These are phyloP conservation scores for Camellia oleifera DNA, from an alignment of 179 eudicot species.

Conservation along the genomic window DNA sequence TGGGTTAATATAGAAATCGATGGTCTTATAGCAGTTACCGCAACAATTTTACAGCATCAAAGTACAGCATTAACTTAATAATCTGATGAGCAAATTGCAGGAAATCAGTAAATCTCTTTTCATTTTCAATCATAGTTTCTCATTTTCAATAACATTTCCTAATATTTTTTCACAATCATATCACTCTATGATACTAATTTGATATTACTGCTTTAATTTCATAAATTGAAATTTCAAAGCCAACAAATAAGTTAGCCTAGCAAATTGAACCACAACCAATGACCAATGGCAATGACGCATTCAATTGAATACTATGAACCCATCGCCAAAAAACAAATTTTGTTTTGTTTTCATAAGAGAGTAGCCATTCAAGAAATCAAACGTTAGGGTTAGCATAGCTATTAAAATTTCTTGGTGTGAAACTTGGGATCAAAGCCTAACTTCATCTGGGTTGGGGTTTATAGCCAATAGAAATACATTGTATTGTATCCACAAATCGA, in stretches of 20 bases:
- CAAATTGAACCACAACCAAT: constrained; percentile 6
- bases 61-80: neutral
- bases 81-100: neutral
- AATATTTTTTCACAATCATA: neutral
- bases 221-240: neutral
- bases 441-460: neutral
- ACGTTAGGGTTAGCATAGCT: neutral
- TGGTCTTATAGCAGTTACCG: neutral
- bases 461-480: too few species aligned
- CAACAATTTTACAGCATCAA: neutral
- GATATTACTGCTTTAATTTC: neutral
- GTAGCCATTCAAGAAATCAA: neutral
- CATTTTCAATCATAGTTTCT: neutral
- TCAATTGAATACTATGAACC: neutral
- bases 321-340: neutral
- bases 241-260: neutral
- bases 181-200: neutral
- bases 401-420: neutral
- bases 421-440: too few species aligned
- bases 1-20: neutral
- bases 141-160: neutral
- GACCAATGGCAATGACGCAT: neutral
- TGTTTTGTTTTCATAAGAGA: neutral
- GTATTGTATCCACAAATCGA: too few species aligned
- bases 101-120: neutral